Conservation (phyloP, 148 eudicot species). For the Chenopodium suecicum region DNA sequence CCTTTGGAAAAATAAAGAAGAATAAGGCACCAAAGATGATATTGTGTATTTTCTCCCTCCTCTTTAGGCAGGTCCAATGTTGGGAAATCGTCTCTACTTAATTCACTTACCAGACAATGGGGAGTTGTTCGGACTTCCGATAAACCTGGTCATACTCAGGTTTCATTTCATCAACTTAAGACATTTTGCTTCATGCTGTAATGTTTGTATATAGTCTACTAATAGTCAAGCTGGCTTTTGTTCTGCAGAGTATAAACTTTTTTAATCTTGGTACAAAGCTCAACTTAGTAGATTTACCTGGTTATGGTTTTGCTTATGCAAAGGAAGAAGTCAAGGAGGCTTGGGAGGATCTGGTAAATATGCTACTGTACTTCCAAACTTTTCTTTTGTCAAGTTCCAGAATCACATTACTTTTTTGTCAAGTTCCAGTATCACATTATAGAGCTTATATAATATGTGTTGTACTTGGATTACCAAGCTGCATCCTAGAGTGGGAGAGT, state of each 20-base stretch:
- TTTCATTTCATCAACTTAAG: constrained; percentile 25
- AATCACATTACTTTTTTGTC: constrained; percentile 7
- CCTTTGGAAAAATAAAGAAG: neutral
- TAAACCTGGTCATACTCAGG: constrained; percentile 99
- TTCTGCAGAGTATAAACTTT: constrained; percentile 81
- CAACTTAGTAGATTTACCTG: constrained; percentile 90
- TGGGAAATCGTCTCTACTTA: constrained; percentile 88
- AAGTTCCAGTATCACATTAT: neutral
- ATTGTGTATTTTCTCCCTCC: constrained; percentile 1
- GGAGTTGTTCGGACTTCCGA: constrained; percentile 95
- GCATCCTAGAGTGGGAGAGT: neutral
- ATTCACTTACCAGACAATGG: constrained; percentile 95
- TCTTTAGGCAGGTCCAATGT: constrained; percentile 89
- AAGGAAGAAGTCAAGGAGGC: constrained; percentile 97
- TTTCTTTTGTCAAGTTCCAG: neutral
- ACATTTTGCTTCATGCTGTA: constrained; percentile 4
- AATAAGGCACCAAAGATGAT: neutral
- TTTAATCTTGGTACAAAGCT: constrained; percentile 85
- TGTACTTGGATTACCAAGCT: neutral
- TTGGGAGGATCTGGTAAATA: constrained; percentile 94
- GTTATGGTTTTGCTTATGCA: constrained; percentile 97
- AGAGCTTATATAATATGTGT: neutral
- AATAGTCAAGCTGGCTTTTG: constrained; percentile 13
- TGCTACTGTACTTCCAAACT: constrained; percentile 8
- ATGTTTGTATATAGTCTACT: neutral